Base-by-base conservation (phyloP, 345 rosid genomes). In the Arabidopsis suecica region DNA sequence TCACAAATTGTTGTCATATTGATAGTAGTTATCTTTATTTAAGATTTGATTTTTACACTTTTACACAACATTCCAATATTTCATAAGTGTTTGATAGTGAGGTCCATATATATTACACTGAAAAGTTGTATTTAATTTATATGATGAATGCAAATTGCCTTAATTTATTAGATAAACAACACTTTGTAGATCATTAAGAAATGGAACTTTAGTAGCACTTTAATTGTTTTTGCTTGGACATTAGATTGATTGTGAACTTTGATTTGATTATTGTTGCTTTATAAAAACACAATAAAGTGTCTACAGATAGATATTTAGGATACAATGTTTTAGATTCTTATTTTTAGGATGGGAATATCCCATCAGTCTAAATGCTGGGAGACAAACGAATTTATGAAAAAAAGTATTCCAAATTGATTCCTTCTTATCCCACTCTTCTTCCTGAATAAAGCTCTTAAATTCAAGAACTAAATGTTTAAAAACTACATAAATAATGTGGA, bases 171-270 rank as follows among this genome's bases (percentile, higher is more conserved):
- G 38, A 42, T 25, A 11, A 16, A 18, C 7, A 33, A 7, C 67
- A 47, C 28, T 66, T 45, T 48, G 57, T 25, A 74, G 20, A 65
- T 66, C 14, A 37, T 5, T 66, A 37, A 38, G 3, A 37, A 22
- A 49, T 36, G 36, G 11, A 57, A 74, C 60, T 65, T 45, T 74
- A 66, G 67, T 3, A 38, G 20, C 68, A 58, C 68, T 67, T 49
- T 1, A 58, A 20, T 60, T 40, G 68, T 58, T 59, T 67, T 75
- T 67, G 62, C 48, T 75, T 75, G 73, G 68, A 67, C 40, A 75
- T 34, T 42, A 58, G 68, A 59, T 30, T 67, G 61, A 75, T 59
- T 5, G 5, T 30, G 61, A 68, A 48, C 14, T 48, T 23, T 59
- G 5, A 38, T 59, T 49, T 58, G 16, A 49, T 75, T 67, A 58